Conservation (phyloP, 2,329 filamentous ascomycete species). For the Paradendryphiella salina region DNA sequence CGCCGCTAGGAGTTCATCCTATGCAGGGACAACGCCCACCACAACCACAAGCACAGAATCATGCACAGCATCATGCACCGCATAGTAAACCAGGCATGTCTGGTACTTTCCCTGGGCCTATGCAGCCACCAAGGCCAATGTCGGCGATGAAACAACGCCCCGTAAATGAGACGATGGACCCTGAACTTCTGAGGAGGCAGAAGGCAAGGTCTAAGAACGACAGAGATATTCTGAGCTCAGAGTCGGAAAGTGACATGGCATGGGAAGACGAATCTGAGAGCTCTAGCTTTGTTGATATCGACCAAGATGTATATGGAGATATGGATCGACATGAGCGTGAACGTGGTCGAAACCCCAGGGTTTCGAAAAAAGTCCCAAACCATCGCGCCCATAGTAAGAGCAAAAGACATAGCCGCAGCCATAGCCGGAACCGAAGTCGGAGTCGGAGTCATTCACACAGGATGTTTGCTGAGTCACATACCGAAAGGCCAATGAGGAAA, state of each 20-base stretch:
- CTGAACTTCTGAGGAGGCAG: conserved; percentile 17
- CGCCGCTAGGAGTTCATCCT: not conserved
- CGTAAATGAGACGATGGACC: conserved; percentile 10
- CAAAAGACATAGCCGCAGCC: conserved; percentile 15
- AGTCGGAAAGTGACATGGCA: conserved; percentile 21
- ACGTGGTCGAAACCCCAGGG: conserved; percentile 17
- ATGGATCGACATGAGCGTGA: conserved; percentile 18
- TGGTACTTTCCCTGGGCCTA: conserved; percentile 19
- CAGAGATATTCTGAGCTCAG: conserved; percentile 12
- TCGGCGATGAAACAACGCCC: conserved; percentile 12
- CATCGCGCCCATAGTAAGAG: conserved; percentile 17
- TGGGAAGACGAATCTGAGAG: conserved; percentile 23
- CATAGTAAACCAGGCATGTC: conserved; percentile 15
- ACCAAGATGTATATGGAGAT: conserved; percentile 24
- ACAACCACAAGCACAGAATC: conserved; percentile 11
- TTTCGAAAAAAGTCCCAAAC: conserved; percentile 14
- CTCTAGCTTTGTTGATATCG: conserved; percentile 22
- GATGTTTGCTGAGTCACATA: conserved; percentile 9
- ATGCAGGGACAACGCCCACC: conserved; percentile 15
- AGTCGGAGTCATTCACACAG: conserved; percentile 15
- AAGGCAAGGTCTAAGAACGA: conserved; percentile 20
- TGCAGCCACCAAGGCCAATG: conserved; percentile 2
- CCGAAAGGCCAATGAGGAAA: conserved; percentile 16
- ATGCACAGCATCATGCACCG: not conserved
- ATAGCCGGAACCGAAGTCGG: conserved; percentile 11